phyloP scores from a whole-genome alignment of 257 asterid genomes.

The Primulina tabacum region DNA sequence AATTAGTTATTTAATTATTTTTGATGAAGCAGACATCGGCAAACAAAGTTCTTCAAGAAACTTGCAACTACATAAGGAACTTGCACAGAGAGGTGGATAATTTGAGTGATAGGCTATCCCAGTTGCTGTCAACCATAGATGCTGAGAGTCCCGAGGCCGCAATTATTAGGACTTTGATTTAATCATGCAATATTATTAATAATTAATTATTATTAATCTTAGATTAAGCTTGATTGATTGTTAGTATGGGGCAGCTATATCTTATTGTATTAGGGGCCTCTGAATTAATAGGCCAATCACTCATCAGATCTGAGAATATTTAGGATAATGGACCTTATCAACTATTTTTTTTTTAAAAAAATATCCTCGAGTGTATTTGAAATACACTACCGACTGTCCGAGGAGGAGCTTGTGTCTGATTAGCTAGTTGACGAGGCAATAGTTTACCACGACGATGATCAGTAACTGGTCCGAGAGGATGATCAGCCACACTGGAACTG shows the following conservation, averaged over 20 bases:
- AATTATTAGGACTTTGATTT: constrained; percentile 76
- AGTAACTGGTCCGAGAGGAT: no score
- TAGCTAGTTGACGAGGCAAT: no score
- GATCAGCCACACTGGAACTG: no score
- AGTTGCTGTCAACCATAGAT: constrained; percentile 70
- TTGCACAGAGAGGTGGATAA: constrained; percentile 87
- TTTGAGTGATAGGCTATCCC: constrained; percentile 85
- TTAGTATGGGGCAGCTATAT: neutral
- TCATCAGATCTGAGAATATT: neutral
- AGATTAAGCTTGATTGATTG: no score
- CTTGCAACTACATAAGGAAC: constrained; percentile 83
- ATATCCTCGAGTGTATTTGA: no score
- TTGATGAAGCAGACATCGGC: constrained; percentile 62
- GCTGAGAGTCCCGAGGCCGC: constrained; percentile 91
- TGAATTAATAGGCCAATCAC: neutral
- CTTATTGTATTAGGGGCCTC: neutral
- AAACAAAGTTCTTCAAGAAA: constrained; percentile 81
- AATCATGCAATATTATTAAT: neutral
- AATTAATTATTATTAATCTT: neutral
- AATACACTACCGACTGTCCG: no score
- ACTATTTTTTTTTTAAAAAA: no score
- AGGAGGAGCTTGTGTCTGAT: no score
- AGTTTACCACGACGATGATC: no score
- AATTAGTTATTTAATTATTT: neutral
- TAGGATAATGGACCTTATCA: no score